Conservation (phyloP, 768 basidiomycete species). For the Tremella fuciformis region DNA sequence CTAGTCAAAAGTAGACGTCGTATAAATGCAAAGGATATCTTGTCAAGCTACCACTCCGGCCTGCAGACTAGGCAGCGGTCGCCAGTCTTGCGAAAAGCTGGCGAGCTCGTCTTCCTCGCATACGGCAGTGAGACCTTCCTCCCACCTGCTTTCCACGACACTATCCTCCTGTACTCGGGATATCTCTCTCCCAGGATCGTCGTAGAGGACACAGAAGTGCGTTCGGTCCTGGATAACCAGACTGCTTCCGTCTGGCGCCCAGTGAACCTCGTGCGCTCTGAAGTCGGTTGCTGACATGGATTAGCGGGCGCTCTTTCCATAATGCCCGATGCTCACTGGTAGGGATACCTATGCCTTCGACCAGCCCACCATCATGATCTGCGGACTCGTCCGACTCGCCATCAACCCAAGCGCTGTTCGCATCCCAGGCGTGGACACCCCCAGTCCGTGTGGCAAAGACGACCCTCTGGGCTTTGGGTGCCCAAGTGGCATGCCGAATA, state of each 20-base stretch:
- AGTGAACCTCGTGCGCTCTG: slow-evolving; percentile 65
- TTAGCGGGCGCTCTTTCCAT: background rate
- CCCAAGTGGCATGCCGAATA: slow-evolving; percentile 72
- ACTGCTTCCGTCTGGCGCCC: slow-evolving; percentile 85
- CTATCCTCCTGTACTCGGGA: background rate
- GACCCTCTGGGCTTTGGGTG: slow-evolving; percentile 55
- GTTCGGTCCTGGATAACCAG: slow-evolving; percentile 71
- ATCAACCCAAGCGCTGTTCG: slow-evolving; percentile 43
- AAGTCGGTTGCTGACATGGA: slow-evolving; percentile 61
- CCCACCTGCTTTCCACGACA: slow-evolving; percentile 5
- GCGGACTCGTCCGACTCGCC: slow-evolving; percentile 17
- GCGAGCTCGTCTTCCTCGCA: slow-evolving; percentile 30
- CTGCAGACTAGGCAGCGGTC: no score
- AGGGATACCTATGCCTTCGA: slow-evolving; percentile 86
- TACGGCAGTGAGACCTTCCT: slow-evolving; percentile 30
- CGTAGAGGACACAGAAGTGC: slow-evolving; percentile 63
- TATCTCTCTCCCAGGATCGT: slow-evolving; percentile 12
- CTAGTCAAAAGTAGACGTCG: no score
- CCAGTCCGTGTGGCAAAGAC: slow-evolving; percentile 19
- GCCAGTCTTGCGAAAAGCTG: slow-evolving; percentile 1
- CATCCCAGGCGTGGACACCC: slow-evolving; percentile 47
- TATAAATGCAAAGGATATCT: no score
- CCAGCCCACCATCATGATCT: slow-evolving; percentile 60
- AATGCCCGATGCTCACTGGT: slow-evolving; percentile 62
- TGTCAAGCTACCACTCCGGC: no score